Evolutionary conservation across 768 basidiomycete species (phyloP), one percentile per base, ranked within the genome.

Genomic region (Kwoniella shandongensis): DNA sequence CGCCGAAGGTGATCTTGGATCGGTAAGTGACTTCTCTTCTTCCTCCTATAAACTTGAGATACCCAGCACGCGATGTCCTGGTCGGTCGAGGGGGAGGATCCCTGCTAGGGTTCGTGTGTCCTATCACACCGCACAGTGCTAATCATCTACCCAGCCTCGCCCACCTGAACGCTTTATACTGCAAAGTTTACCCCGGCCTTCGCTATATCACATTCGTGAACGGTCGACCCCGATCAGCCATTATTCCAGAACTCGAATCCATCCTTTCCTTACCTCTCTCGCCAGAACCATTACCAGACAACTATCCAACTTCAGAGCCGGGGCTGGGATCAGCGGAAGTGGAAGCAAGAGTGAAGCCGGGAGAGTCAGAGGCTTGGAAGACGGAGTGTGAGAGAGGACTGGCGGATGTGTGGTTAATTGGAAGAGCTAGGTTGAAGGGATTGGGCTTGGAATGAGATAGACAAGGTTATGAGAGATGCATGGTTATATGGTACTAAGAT

Each of bases 191-290:
- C 68, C 84, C 87, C 0, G 85, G 87, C 2, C 73, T 96, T 62
- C 82, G 88, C 18, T 94, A 91, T 70, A 89, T 96, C 77, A 92
- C 90, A 4, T 96, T 92, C 69, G 92, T 94, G 38, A 90, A 91
- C 68, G 89, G 89, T 30, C 82, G 91, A 57, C 83, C 83, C 59
- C 80, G 91, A 36, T 81, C 81, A 30, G 81, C 75, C 44, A 86
- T 96, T 64, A 85, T 83, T 36, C 81, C 84, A 63, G 89, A 92
- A 78, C 87, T 96, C 82, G 89, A 92, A 75, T 80, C 79, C 54
- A 80, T 79, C 51, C 78, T 93, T 30, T 81, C 78, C 3, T 70
- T 67, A 3, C 42, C 58, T 0, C 4, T 44, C 20, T 58, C 69
- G 10, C 66, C 62, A 11, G 35, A 46, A 23, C 65, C 70, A 3